Conservation (phyloP, 176 grass and related monocot genomes). For the Cymbopogon citratus region DNA sequence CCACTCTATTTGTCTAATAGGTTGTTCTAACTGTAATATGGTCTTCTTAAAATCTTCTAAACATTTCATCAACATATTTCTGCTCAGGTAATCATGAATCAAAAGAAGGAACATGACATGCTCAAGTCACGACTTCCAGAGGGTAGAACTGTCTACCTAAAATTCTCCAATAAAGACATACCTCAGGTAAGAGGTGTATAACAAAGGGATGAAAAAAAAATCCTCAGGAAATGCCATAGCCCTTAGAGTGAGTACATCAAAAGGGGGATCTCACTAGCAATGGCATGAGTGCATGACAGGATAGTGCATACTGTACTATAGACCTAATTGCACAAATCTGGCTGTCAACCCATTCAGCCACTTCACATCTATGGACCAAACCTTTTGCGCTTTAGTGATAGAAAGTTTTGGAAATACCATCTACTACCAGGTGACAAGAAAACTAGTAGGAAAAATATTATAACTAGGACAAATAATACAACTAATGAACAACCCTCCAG, state of each 20-base stretch:
- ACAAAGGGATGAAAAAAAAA: not conserved
- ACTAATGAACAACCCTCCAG: not conserved
- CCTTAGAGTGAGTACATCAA: not conserved
- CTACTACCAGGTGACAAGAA: not conserved
- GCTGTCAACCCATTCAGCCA: not conserved
- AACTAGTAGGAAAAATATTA: not conserved
- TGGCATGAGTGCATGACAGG: not conserved
- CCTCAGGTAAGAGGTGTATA: constrained; percentile 48
- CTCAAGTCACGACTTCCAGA: constrained; percentile 51
- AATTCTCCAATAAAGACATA: constrained; percentile 50
- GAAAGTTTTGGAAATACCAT: not conserved
- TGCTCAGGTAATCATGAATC: constrained; percentile 64
- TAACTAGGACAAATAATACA: constrained; percentile 13
- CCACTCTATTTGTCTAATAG: not conserved
- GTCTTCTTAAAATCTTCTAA: not conserved
- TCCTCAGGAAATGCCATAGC: not conserved
- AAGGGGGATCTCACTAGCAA: not conserved
- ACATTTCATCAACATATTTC: constrained; percentile 6
- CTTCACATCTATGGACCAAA: not conserved
- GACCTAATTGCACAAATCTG: constrained; percentile 4
- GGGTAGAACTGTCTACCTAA: constrained; percentile 38
- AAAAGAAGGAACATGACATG: constrained; percentile 55
- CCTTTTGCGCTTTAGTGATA: not conserved
- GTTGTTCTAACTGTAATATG: not conserved
- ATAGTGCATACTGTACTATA: not conserved